Evolutionary conservation across 306 rosid genomes (phyloP), one percentile per base, ranked within the genome.

Genomic region (Luffa aegyptiaca): DNA sequence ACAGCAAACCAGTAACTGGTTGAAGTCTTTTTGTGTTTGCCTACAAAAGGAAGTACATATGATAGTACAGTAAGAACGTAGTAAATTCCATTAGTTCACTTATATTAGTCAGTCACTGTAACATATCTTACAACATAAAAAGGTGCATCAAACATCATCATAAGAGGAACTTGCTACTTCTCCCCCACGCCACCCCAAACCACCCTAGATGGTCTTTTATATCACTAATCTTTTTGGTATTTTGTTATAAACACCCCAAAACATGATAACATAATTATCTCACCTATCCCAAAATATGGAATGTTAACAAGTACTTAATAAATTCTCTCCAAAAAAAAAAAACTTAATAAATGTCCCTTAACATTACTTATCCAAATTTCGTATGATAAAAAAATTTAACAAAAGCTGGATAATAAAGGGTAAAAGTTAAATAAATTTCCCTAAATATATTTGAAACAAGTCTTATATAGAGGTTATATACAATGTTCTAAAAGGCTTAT

Each of bases 1-100:
- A 88, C 85, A 95, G 69, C 87, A 88, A 56, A 77, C 86, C 88
- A 55, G 97, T 90, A 82, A 95, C 91, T 5, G 90, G 90, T 84
- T 95, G 97, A 82, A 91, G 63, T 49, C 81, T 83, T 75, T 90
- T 88, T 68, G 81, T 82, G 80, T 80, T 95, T 55, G 92, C 91
- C 98, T 95, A 90, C 72, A 80, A 58, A 84, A 86, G n/a, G 70
- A 82, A 46, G 75, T 16, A 46, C 36, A 18, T 9, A 64, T 17
- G 41, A 20, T 8, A 49, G 17, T 7, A 26, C 17, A 33, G 48
- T 10, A 5, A 37, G 61, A 17, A 46, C 45, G 59, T 61, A 58
- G 37, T 33, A 21, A 58, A 41, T 10, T 20, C 20, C 42, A 46
- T 6, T 6, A 5, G 56, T 26, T 26, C 6, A 12, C 75, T 42